Conservation (phyloP, 1,139 yeast genomes). For the Protomyces inouyei region DNA sequence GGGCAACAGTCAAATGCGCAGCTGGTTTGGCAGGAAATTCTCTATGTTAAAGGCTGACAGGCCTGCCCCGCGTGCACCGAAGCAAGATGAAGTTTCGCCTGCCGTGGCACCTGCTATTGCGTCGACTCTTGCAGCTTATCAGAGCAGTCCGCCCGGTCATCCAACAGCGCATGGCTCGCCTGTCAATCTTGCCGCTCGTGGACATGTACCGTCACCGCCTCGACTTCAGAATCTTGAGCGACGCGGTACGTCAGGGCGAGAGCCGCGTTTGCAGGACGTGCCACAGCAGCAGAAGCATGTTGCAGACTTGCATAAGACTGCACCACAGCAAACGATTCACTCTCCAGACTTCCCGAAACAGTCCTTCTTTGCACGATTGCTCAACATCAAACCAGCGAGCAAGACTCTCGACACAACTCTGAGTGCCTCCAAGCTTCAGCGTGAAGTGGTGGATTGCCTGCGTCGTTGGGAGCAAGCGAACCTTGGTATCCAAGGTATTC, state of each 20-base stretch:
- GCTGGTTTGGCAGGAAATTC: constrained; percentile 16
- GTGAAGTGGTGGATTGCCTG: constrained; percentile 22
- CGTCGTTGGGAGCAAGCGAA: constrained; percentile 27
- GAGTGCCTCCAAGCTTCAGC: constrained; percentile 19
- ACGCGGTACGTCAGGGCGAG: background rate
- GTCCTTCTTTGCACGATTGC: constrained; percentile 28
- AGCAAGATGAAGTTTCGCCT: background rate
- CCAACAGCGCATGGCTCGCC: background rate
- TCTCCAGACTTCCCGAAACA: constrained; percentile 10
- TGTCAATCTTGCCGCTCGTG: constrained; percentile 10
- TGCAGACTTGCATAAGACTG: background rate
- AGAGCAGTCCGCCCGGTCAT: constrained; percentile 24
- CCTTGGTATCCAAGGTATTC: constrained; percentile 27
- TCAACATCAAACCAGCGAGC: constrained; percentile 29
- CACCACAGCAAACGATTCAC: background rate
- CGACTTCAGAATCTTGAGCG: background rate
- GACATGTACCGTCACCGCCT: constrained; percentile 20
- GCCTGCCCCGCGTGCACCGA: constrained; percentile 7
- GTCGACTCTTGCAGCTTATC: background rate
- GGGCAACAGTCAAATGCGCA: background rate
- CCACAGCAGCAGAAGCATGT: background rate
- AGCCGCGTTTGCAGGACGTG: background rate
- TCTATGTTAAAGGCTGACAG: constrained; percentile 6
- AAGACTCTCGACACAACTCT: constrained; percentile 24
- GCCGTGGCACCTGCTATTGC: background rate